Conservation (phyloP, 176 grass and related monocot genomes). For the Pontederia paniculata region DNA sequence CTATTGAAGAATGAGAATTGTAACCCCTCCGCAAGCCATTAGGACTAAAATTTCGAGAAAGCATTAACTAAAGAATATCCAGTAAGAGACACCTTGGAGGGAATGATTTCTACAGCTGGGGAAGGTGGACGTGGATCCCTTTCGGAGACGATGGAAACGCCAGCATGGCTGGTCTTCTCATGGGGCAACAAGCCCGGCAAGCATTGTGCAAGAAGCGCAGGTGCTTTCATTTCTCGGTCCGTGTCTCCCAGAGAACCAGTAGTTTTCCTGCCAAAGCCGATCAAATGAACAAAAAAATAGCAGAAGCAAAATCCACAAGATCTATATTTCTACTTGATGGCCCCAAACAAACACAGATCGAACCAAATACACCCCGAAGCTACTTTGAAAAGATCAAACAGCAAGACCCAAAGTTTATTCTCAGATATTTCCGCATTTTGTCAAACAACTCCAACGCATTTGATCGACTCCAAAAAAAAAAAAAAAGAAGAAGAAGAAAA, state of each 20-base stretch:
- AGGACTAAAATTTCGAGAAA: background rate
- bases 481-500: no score
- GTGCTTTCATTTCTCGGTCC: constrained; percentile 41
- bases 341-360: no score
- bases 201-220: constrained; percentile 60
- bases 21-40: no score
- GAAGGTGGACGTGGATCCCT: constrained; percentile 72
- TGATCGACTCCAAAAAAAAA: no score
- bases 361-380: no score
- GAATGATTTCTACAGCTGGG: constrained; percentile 80
- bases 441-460: no score
- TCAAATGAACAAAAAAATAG: background rate
- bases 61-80: background rate
- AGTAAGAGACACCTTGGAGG: background rate
- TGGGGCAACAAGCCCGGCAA: constrained; percentile 62
- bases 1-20: no score
- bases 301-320: background rate
- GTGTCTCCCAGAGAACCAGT: background rate
- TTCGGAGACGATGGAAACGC: constrained; percentile 65
- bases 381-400: no score
- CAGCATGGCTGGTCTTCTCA: constrained; percentile 31
- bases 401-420: no score
- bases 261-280: background rate
- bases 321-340: no score
- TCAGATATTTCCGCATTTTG: no score